Evolutionary conservation across 345 rosid genomes (phyloP).

Genomic region (Rhodomyrtus tomentosa): DNA sequence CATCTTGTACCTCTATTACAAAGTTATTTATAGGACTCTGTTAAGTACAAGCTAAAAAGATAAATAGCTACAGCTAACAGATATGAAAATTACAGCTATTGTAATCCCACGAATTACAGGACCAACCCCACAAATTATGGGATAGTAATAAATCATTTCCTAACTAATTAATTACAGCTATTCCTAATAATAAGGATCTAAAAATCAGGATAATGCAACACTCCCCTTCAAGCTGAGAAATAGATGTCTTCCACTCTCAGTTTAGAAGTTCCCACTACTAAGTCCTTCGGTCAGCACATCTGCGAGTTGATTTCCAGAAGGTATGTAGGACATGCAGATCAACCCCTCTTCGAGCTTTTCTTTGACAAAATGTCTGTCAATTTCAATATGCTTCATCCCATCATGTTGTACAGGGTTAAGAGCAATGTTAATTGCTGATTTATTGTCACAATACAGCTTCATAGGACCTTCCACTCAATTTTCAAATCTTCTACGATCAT

Average conservation of each 20-base stretch:
- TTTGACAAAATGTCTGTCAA: neutral
- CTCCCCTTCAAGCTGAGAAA: neutral
- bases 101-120: too few species aligned
- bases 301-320: too few species aligned
- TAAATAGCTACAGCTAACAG: too few species aligned
- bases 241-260: neutral
- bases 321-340: neutral
- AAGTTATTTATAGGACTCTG: neutral
- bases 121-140: too few species aligned
- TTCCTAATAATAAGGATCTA: neutral
- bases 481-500: neutral
- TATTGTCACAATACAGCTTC: neutral
- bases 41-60: neutral
- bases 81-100: too few species aligned
- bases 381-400: neutral
- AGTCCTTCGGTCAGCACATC: neutral
- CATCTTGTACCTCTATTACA: neutral
- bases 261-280: neutral
- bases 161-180: neutral
- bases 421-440: too few species aligned
- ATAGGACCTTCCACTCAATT: neutral
- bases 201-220: neutral
- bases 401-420: neutral
- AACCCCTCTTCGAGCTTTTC: neutral
- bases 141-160: neutral